A percentile compares a stretch with the other conserved stretches of the same genome.
Conservation (phyloP, 257 asterid species). For the Prunella vulgaris region DNA sequence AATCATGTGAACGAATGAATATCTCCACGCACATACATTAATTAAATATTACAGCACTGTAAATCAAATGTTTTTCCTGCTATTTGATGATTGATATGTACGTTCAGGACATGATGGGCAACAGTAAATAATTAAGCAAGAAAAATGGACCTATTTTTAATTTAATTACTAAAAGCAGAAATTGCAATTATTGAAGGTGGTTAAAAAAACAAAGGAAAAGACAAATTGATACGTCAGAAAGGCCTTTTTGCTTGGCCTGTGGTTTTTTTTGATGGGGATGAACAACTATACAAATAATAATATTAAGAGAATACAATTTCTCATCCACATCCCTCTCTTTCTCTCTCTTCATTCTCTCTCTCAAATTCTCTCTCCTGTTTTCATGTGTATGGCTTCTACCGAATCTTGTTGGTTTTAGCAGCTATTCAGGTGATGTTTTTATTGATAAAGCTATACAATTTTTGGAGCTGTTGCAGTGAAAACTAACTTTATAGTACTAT, state of each 20-base stretch:
- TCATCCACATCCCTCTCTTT: conserved; percentile 59
- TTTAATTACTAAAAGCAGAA: neutral
- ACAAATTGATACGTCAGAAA: conserved; percentile 72
- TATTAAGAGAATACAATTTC: conserved; percentile 40
- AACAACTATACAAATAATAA: conserved; percentile 32
- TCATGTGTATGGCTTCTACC: conserved; percentile 57
- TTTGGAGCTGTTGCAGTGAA: conserved; percentile 32
- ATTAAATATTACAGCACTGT: neutral
- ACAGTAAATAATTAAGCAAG: neutral
- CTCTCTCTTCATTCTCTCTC: conserved; percentile 31
- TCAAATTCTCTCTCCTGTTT: conserved; percentile 38
- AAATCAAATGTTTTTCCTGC: neutral
- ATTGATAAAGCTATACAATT: conserved; percentile 36
- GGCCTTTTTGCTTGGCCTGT: conserved; percentile 45
- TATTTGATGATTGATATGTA: neutral
- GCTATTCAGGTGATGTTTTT: conserved; percentile 53
- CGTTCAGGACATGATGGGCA: neutral
- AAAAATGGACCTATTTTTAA: too few species aligned
- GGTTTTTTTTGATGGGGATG: conserved; percentile 45
- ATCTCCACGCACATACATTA: neutral
- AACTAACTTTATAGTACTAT: conserved; percentile 23
- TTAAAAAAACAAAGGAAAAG: conserved; percentile 52
- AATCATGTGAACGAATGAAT: conserved; percentile 22
- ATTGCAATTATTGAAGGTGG: conserved; percentile 38
- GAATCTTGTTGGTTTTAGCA: conserved; percentile 48